Evolutionary conservation across 805 yeast species (phyloP), one percentile per base, ranked within the genome.

Genomic region (Ogataea chonburiensis): DNA sequence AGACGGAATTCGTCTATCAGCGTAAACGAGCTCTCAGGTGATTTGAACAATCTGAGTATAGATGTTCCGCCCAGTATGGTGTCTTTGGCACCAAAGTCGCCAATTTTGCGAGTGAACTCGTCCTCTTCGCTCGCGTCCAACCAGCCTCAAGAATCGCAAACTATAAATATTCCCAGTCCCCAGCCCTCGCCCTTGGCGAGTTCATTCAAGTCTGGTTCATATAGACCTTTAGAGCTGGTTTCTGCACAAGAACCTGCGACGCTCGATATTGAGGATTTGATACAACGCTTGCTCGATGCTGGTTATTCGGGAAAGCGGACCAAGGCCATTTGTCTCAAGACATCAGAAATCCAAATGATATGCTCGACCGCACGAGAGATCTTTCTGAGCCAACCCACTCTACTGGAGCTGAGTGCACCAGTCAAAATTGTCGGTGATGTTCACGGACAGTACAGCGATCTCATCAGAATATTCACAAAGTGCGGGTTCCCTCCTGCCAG

Each of bases 401-500:
- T 91, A 34, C 68, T 91, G 40, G 98, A 93, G 60, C 69, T 91
- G 43, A 77, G 86, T 27, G 86, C 93, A 2, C 93, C 94, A 0
- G 93, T 84, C 15, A 85, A 85, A 58, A 84, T 84, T 15, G 94
- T 85, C 4, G 94, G 94, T 31, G 98, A 93, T 59, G 95, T 93
- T 19, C 98, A 93, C 62, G 98, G 98, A 19, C 98, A 93, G 63
- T 93, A 82, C 58, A 84, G 85, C 34, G 98, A 93, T 63, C 69
- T 93, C 45, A 77, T 93, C 47, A 76, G 98, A 48, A 73, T 93
- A 42, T 87, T 93, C 63, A 87, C 95, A 38, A 83, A 88, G 66
- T 89, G 98, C 67, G 98, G 98, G 15, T 86, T 91, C 63, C 98
- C 98, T 5, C 98, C 98, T 2, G 75, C 83, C 44, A 78, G 96